Evolutionary conservation across 345 rosid genomes (phyloP).

Genomic region (Brassica napus): DNA sequence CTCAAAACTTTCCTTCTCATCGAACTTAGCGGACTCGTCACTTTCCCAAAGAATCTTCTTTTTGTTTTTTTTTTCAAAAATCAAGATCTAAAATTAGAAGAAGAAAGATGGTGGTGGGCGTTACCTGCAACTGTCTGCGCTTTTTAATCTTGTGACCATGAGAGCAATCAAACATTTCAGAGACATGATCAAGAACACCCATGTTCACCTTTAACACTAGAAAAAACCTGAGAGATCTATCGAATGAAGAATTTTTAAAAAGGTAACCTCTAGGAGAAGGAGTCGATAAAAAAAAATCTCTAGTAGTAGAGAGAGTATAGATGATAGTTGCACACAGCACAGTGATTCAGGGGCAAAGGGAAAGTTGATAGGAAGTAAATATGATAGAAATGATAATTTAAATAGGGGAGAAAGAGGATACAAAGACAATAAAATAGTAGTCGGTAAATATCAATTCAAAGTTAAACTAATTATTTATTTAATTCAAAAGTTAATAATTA

Average conservation of each 20-base stretch:
- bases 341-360: constrained; percentile 15
- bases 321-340: neutral
- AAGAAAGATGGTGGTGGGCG: neutral
- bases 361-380: constrained; percentile 1
- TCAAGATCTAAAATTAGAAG: constrained; percentile 12
- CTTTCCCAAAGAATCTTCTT: neutral
- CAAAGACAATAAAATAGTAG: neutral
- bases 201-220: constrained; percentile 24
- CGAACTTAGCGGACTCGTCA: neutral
- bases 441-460: neutral
- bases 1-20: neutral
- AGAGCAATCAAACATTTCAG: constrained; percentile 80
- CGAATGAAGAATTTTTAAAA: neutral
- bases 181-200: constrained; percentile 90
- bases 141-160: constrained; percentile 54
- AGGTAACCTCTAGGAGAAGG: neutral
- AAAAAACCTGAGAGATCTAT: neutral
- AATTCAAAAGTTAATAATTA: neutral
- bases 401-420: neutral
- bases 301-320: too few relatives aligned
- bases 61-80: neutral
- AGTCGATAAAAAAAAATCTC: too few relatives aligned
- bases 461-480: neutral
- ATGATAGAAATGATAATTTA: neutral
- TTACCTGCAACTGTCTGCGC: constrained; percentile 80